Base-by-base conservation (phyloP, 106 monocot species). In the Acorus gramineus region DNA sequence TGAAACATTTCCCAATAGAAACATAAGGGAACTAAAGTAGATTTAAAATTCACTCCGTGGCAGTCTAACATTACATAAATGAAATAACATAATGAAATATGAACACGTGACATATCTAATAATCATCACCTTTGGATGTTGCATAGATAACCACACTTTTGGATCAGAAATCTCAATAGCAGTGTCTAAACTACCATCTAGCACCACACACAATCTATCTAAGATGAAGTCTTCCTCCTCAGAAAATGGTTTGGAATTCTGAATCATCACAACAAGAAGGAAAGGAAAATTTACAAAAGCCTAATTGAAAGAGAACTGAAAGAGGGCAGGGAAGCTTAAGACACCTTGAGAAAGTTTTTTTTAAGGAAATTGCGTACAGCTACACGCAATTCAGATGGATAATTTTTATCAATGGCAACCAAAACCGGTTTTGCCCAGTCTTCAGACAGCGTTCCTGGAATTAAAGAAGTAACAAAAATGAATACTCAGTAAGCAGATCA, bases 61-160 rank as follows among this genome's bases (percentile, higher is more conserved):
- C 28, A 28, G 28, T 28, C 28, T 28, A 1, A 28, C 28, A 28
- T 28, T 28, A 28, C 28, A 28, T 28, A 28, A 28, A 28, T 28
- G 28, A 28, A 28, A 28, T 28, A 28, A 28, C 28, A 28, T 28
- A 69, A 47, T 53, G 42, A 52, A 11, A 44, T 42, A 50, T 56
- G 44, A 42, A 53, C 9, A 50, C 12, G 1, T 28, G 28, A 53
- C 43, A 75, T 44, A 11, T 60, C 28, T 68, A 2, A 13, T 8
- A 54, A 4, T 49, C 3, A 52, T 48, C 70, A 96, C 95, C 90
- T 90, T 80, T 11, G 90, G 95, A 77, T 90, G 90, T 55, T 96
- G 84, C 61, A 90, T 82, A 65, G 76, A 85, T 57, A 96, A 80
- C 85, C 82, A 96, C 28, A 85, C 47, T 69, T 87, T 85, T 49